Percentiles rank a stretch among this genome's conserved stretches.
phyloP scores from a whole-genome alignment of 2,329 filamentous ascomycete genomes.

The Colletotrichum cereale region DNA sequence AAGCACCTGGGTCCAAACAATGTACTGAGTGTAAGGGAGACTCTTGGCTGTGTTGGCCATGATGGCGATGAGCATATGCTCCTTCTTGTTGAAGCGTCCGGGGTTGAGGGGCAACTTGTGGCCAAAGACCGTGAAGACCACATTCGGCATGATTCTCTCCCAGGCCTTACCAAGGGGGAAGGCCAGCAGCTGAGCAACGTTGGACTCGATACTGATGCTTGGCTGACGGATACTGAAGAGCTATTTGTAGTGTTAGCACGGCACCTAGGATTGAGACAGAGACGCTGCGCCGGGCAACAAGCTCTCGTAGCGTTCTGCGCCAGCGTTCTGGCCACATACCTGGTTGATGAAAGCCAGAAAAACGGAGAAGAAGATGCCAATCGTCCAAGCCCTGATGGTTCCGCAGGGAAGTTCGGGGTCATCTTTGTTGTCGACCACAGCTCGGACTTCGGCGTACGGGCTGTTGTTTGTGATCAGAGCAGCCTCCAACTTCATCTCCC shows the following conservation, averaged over 20 bases:
- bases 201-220: conserved; percentile 64
- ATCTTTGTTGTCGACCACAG: conserved; percentile 69
- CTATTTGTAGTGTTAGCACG: conserved; percentile 2
- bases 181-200: conserved; percentile 68
- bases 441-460: conserved; percentile 69
- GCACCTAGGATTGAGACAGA: no score
- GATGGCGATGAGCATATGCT: conserved; percentile 70
- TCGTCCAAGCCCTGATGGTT: conserved; percentile 67
- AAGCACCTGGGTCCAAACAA: conserved; percentile 62
- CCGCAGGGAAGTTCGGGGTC: conserved; percentile 62
- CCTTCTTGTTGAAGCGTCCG: conserved; percentile 69
- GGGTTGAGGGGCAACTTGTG: conserved; percentile 65
- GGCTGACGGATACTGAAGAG: conserved; percentile 70
- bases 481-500: conserved; percentile 68
- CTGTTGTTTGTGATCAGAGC: conserved; percentile 67
- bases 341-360: conserved; percentile 66
- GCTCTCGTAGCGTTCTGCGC: no score
- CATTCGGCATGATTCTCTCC: conserved; percentile 64
- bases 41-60: conserved; percentile 68
- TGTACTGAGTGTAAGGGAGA: conserved; percentile 62
- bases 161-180: conserved; percentile 66
- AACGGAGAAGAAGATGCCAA: conserved; percentile 64
- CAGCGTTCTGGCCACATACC: conserved; percentile 25
- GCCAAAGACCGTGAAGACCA: conserved; percentile 60
- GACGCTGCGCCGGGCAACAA: background rate